Evolutionary conservation across 208 protist species (phyloP).

Genomic region (Trypanosomatidae sp.): DNA sequence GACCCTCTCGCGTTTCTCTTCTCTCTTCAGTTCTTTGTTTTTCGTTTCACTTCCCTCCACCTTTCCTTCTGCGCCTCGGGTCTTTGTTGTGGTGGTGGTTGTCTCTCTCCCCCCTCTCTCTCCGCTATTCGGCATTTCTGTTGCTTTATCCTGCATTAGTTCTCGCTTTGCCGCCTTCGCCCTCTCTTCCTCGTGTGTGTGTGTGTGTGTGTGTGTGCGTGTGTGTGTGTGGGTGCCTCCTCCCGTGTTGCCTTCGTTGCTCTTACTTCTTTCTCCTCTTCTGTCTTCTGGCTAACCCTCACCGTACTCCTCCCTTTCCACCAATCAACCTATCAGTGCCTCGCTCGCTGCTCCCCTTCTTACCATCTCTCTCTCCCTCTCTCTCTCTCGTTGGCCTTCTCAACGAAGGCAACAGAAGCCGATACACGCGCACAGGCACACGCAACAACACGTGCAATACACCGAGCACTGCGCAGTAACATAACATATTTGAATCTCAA

Average conservation of each 20-base stretch:
- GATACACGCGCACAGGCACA: constrained; percentile 2
- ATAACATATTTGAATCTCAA: too few relatives aligned
- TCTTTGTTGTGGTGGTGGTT: neutral
- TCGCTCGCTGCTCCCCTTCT: neutral
- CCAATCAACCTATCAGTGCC: neutral
- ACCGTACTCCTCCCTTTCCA: neutral
- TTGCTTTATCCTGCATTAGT: neutral
- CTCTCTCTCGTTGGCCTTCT: neutral
- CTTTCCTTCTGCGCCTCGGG: neutral
- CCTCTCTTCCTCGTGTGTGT: neutral
- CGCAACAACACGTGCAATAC: neutral
- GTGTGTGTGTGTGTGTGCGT: neutral
- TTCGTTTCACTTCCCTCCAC: neutral
- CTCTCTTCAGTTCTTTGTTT: neutral
- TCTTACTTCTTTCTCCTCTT: neutral
- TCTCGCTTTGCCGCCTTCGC: neutral
- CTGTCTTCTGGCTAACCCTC: neutral
- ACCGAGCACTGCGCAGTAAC: too few relatives aligned
- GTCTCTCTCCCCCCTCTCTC: neutral
- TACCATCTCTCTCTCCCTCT: neutral
- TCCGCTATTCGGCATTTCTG: neutral
- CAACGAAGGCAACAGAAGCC: neutral
- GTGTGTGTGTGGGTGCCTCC: neutral
- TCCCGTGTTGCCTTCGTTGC: neutral
- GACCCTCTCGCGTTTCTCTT: neutral